A percentile compares a stretch with the other conserved stretches of the same genome.
Conservation (phyloP, 192 early-diverging fungal genomes). For the Coemansia sp. region DNA sequence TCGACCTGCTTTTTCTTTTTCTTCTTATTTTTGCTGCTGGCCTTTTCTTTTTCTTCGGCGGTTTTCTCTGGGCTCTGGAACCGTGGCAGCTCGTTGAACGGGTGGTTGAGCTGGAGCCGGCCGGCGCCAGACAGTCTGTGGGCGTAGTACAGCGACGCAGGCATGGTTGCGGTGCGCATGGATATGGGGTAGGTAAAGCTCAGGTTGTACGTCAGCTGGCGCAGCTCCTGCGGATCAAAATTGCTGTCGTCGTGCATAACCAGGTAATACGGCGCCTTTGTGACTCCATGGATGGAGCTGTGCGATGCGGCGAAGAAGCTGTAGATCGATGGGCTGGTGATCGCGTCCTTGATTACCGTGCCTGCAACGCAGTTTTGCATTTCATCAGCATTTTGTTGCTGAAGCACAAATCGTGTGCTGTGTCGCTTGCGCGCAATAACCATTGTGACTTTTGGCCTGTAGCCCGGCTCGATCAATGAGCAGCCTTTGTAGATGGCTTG, state of each 20-base stretch:
- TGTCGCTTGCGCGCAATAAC: constrained; percentile 40
- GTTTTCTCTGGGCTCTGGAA: neutral
- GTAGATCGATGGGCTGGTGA: constrained; percentile 10
- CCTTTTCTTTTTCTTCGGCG: neutral
- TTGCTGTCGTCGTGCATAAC: constrained; percentile 36
- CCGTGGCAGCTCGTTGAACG: constrained; percentile 12
- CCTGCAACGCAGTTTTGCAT: constrained; percentile 28
- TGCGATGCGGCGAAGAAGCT: constrained; percentile 38
- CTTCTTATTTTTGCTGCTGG: neutral
- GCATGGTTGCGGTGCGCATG: constrained; percentile 25
- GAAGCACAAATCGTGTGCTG: constrained; percentile 18
- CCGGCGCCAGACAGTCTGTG: constrained; percentile 38
- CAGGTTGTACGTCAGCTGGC: constrained; percentile 23
- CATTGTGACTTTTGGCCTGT: constrained; percentile 22
- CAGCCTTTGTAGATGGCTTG: constrained; percentile 22
- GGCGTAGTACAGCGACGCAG: constrained; percentile 43
- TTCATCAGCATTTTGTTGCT: neutral
- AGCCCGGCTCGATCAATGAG: constrained; percentile 16
- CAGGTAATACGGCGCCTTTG: constrained; percentile 27
- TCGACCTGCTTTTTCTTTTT: neutral
- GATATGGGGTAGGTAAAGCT: constrained; percentile 37
- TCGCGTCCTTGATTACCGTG: constrained; percentile 12
- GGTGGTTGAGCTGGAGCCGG: constrained; percentile 21
- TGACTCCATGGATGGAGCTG: constrained; percentile 21
- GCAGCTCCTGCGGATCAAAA: constrained; percentile 8